These are phyloP conservation scores for Scutellaria minor DNA, from an alignment of 257 asterid genomes.

Conservation along the genomic window DNA sequence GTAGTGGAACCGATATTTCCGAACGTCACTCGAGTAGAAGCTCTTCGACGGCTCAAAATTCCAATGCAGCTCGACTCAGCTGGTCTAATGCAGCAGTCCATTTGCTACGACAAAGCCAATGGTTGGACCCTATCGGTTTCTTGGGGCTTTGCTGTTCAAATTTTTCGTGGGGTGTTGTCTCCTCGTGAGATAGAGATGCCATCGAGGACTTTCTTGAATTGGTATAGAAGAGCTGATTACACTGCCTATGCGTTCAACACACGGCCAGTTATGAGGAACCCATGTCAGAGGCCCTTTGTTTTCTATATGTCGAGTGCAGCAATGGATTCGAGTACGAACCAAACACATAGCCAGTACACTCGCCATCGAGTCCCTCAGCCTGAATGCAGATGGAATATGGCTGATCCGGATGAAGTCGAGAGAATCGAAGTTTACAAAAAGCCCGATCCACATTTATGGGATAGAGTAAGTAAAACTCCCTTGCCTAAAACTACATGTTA, in stretches of 20 bases:
- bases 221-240: slow-evolving; percentile 73
- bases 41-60: slow-evolving; percentile 45
- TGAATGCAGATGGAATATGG: slow-evolving; percentile 56
- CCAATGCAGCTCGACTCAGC: slow-evolving; percentile 61
- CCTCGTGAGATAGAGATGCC: slow-evolving; percentile 81
- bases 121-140: slow-evolving; percentile 66
- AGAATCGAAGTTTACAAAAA: slow-evolving; percentile 53
- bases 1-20: slow-evolving; percentile 76
- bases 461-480: slow-evolving; percentile 47
- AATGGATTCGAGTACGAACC: slow-evolving; percentile 41
- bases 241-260: slow-evolving; percentile 74
- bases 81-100: slow-evolving; percentile 70
- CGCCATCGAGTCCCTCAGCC: slow-evolving; percentile 53
- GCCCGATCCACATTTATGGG: slow-evolving; percentile 63
- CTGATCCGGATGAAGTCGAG: slow-evolving; percentile 47
- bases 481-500: background rate
- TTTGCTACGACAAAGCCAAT: slow-evolving; percentile 57
- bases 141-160: slow-evolving; percentile 70
- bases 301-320: slow-evolving; percentile 49
- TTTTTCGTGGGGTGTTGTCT: slow-evolving; percentile 64
- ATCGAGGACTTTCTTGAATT: slow-evolving; percentile 66
- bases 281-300: slow-evolving; percentile 68
- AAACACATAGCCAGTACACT: slow-evolving; percentile 48
- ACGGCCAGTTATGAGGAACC: slow-evolving; percentile 65
- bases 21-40: slow-evolving; percentile 44